Evolutionary conservation across 2,329 filamentous ascomycete genomes (phyloP).

Genomic region (Claviceps purpurea): DNA sequence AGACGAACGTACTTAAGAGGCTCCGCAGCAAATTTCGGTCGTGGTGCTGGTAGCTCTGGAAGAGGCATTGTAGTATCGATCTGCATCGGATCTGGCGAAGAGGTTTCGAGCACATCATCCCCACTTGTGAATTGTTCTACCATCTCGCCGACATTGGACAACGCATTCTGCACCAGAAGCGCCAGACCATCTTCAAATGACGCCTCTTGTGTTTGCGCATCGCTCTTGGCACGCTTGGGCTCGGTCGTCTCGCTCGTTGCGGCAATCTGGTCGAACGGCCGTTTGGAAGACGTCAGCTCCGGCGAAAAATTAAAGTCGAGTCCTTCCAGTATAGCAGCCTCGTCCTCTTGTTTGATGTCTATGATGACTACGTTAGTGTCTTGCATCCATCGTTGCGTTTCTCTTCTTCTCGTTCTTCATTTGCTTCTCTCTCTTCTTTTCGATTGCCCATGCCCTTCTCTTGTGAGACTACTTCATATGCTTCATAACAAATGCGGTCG

Average conservation of each 20-base stretch:
- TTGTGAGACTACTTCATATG: too few relatives aligned
- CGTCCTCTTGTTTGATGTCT: constrained; percentile 27
- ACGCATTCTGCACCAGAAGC: constrained; percentile 26
- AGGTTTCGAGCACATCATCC: constrained; percentile 10
- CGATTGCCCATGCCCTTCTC: too few relatives aligned
- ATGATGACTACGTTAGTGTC: too few relatives aligned
- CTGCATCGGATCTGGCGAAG: constrained; percentile 20
- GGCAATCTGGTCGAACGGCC: constrained; percentile 20
- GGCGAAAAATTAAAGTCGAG: constrained; percentile 22
- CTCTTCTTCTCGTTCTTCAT: too few relatives aligned
- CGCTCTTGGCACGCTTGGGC: constrained; percentile 22
- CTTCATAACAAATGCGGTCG: too few relatives aligned
- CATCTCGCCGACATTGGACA: constrained; percentile 25
- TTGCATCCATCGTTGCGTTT: too few relatives aligned
- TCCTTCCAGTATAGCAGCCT: constrained; percentile 16
- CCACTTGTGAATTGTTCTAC: constrained; percentile 19
- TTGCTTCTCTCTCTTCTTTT: too few relatives aligned
- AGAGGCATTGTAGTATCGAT: constrained; percentile 16
- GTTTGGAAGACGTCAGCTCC: constrained; percentile 23
- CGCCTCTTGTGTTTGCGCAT: constrained; percentile 14
- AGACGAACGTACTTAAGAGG: constrained; percentile 25
- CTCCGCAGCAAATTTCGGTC: constrained; percentile 20
- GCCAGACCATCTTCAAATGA: constrained; percentile 23
- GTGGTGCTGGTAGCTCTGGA: constrained; percentile 16
- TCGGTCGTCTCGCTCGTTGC: constrained; percentile 16